Conservation (phyloP, 2,329 filamentous ascomycete genomes). For the Talaromyces albobiverticillius region DNA sequence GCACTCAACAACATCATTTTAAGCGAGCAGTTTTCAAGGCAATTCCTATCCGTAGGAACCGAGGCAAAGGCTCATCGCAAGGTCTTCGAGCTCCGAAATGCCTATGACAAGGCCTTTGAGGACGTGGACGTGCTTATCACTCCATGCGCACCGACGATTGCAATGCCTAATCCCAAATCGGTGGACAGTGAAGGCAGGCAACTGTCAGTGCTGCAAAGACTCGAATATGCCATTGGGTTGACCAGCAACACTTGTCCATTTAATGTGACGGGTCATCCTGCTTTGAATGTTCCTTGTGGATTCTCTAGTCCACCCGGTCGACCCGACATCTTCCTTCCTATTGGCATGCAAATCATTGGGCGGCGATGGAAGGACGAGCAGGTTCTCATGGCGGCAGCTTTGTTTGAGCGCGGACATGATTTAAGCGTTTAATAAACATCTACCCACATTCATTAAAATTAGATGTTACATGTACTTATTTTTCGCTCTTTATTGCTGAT, state of each 20-base stretch:
- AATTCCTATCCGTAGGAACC: slow-evolving; percentile 24
- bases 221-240: slow-evolving; percentile 43
- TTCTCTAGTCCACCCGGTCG: slow-evolving; percentile 9
- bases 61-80: slow-evolving; percentile 48
- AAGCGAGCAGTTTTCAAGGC: slow-evolving; percentile 31
- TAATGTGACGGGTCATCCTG: slow-evolving; percentile 52
- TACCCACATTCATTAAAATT: neutral
- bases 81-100: slow-evolving; percentile 45
- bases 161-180: slow-evolving; percentile 37
- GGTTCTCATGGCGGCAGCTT: slow-evolving; percentile 26
- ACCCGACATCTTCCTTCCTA: slow-evolving; percentile 38
- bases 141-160: slow-evolving; percentile 47
- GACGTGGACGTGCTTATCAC: slow-evolving; percentile 48
- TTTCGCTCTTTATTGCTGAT: neutral
- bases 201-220: slow-evolving; percentile 36
- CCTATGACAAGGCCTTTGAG: slow-evolving; percentile 46
- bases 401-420: slow-evolving; percentile 20
- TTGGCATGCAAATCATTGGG: slow-evolving; percentile 56
- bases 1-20: slow-evolving; percentile 46
- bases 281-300: slow-evolving; percentile 46
- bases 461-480: neutral
- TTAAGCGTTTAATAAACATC: neutral
- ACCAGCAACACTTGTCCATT: slow-evolving; percentile 48
- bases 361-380: slow-evolving; percentile 25
- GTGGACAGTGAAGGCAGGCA: slow-evolving; percentile 18